phyloP scores from a whole-genome alignment of 2,329 filamentous ascomycete species.

The Ambrosiella cleistominuta region DNA sequence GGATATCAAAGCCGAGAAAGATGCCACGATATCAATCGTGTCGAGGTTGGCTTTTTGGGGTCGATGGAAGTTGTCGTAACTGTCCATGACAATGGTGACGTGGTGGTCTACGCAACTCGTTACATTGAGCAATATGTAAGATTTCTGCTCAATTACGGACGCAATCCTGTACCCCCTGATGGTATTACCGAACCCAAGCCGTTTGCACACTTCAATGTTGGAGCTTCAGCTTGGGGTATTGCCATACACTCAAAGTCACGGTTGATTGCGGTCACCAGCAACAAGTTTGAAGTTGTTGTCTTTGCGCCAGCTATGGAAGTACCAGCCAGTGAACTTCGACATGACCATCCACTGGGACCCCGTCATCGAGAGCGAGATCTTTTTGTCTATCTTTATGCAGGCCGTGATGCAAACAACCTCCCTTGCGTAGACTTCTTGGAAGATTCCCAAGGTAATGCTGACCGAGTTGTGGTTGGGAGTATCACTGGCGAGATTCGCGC shows the following conservation, averaged over 20 bases:
- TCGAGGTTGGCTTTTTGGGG: slow-evolving; percentile 52
- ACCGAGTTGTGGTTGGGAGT: slow-evolving; percentile 33
- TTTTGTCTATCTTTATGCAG: not conserved
- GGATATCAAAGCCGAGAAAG: slow-evolving; percentile 35
- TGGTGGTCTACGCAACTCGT: slow-evolving; percentile 50
- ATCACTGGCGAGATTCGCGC: slow-evolving; percentile 32
- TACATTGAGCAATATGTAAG: slow-evolving; percentile 29
- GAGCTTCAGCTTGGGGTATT: slow-evolving; percentile 6
- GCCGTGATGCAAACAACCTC: slow-evolving; percentile 23
- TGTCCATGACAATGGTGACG: slow-evolving; percentile 58
- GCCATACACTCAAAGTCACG: slow-evolving; percentile 9
- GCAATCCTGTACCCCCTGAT: not conserved
- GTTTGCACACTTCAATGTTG: slow-evolving; percentile 41
- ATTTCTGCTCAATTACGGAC: slow-evolving; percentile 14
- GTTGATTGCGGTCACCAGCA: slow-evolving; percentile 46
- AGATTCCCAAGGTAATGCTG: slow-evolving; percentile 28
- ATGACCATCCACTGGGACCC: not conserved
- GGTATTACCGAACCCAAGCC: slow-evolving; percentile 18
- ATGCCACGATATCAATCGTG: slow-evolving; percentile 50
- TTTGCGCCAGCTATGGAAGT: slow-evolving; percentile 26
- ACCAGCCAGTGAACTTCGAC: slow-evolving; percentile 1
- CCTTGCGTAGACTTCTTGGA: slow-evolving; percentile 36
- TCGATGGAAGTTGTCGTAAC: slow-evolving; percentile 50
- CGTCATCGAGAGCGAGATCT: not conserved
- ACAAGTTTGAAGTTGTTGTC: slow-evolving; percentile 39